Evolutionary conservation across 257 asterid species (phyloP), one percentile per base, ranked within the genome.

Genomic region (Penstemon davidsonii): DNA sequence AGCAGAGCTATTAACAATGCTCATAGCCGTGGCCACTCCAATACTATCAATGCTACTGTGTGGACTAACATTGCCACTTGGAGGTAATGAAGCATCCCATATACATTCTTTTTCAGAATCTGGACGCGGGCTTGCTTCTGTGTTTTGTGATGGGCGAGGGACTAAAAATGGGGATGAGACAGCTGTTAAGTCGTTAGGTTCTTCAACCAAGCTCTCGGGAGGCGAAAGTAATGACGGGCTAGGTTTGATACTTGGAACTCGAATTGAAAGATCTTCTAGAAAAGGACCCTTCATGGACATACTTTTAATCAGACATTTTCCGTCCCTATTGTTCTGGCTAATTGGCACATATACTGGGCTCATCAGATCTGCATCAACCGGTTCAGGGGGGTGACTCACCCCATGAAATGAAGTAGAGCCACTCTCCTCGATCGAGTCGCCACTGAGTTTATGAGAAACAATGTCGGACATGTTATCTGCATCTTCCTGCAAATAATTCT

Each of bases 331-430:
- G 47, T 71, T 85, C 67, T 82, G 84, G 54, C 85, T 84, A 70
- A 91, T 84, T 0, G 97, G 88, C 40, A 91, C 80, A 72, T 75
- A 85, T 7, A 91, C 88, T 5, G 95, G 96, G 71, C 84, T 87
- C 94, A 88, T 84, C 12, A 82, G 76, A 77, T 86, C 90, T 1
- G 68, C 55, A 57, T 88, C 97, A 40, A 83, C 74, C 2, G 96
- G 97, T 69, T 88, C 96, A 4, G 87, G 84, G 15, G 97, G 97
- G 60, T 88, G 97, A 64, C 90, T 88, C 64, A 72, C 97, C 60
- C 96, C 97, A 69, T 84, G 90, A 75, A 91, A 91, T 4, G 95
- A 85, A 64, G 87, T 80, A 41, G 91, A 79, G 55, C 88, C 87
- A 60, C 54, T 36, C 42, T 90, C 95, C 70, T 86, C 97, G 36